Percentiles rank a stretch among this genome's conserved stretches.
Conservation (phyloP, 805 yeast species). For the Lipomyces spencermartinsiae region DNA sequence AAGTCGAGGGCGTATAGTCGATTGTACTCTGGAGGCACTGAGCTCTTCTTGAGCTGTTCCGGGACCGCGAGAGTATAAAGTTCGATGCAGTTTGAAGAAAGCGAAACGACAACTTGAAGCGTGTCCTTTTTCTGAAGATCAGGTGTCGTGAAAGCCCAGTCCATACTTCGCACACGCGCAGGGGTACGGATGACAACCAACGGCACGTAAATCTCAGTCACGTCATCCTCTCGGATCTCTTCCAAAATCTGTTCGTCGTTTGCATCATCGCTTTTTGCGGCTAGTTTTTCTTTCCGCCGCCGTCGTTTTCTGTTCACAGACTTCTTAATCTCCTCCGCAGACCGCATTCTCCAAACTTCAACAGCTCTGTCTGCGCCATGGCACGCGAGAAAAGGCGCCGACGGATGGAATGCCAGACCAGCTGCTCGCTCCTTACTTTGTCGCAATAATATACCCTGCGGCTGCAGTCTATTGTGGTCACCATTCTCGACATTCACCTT, state of each 20-base stretch:
- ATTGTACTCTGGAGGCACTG: constrained; percentile 47
- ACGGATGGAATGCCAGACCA: constrained; percentile 61
- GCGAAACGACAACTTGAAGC: constrained; percentile 66
- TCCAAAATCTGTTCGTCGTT: constrained; percentile 62
- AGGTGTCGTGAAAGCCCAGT: constrained; percentile 59
- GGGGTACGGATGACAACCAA: constrained; percentile 69
- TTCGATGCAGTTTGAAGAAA: constrained; percentile 78
- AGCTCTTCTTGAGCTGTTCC: constrained; percentile 50
- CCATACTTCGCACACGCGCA: constrained; percentile 66
- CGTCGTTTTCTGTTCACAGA: constrained; percentile 78
- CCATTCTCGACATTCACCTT: constrained; percentile 59
- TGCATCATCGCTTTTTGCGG: constrained; percentile 51
- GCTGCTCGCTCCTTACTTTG: constrained; percentile 72
- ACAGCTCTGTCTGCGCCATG: constrained; percentile 82
- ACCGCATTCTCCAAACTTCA: constrained; percentile 76
- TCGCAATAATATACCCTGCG: constrained; percentile 60
- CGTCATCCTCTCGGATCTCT: constrained; percentile 52
- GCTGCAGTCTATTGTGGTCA: constrained; percentile 61
- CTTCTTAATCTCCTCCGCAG: constrained; percentile 76
- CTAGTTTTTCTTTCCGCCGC: constrained; percentile 76
- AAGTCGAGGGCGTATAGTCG: constrained; percentile 66
- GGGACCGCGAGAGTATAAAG: constrained; percentile 64
- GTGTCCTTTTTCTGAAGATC: constrained; percentile 48
- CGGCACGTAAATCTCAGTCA: constrained; percentile 64
- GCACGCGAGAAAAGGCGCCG: constrained; percentile 55